Conservation (phyloP, 352 stramenopile species). For the Saprolegnia diclina region DNA sequence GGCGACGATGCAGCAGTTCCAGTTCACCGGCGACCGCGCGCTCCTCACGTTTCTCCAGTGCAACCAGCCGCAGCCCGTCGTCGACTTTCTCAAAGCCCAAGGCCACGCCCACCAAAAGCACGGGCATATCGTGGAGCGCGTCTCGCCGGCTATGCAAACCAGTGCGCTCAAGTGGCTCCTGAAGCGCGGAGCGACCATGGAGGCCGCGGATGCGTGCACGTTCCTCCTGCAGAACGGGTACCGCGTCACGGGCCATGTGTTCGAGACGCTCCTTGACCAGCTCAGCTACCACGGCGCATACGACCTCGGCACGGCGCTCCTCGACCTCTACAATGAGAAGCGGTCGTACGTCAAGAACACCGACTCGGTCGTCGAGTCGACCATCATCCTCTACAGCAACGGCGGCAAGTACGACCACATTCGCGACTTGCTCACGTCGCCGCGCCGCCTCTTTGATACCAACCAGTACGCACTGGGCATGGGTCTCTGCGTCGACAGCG, state of each 20-base stretch:
- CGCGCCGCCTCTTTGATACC: constrained; percentile 1
- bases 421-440: constrained; percentile 11
- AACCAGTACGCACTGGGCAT: constrained; percentile 26
- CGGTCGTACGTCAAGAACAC: constrained; percentile 14
- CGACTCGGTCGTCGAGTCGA: constrained; percentile 20
- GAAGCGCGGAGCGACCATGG: neutral
- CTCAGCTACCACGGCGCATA: constrained; percentile 17
- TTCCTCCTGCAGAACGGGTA: constrained; percentile 25
- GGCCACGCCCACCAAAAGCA: constrained; percentile 2
- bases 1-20: constrained; percentile 39
- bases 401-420: constrained; percentile 19
- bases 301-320: constrained; percentile 4
- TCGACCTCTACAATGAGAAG: constrained; percentile 20
- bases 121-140: neutral
- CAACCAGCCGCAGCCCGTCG: neutral
- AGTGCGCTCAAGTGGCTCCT: constrained; percentile 25
- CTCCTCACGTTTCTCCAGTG: neutral
- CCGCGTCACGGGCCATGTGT: neutral
- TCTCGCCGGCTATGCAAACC: constrained; percentile 15
- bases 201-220: constrained; percentile 12
- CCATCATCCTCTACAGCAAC: constrained; percentile 19
- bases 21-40: neutral
- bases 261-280: constrained; percentile 16
- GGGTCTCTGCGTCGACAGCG: constrained; percentile 22
- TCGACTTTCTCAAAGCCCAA: constrained; percentile 8